Evolutionary conservation across 78 protist species (phyloP).

Genomic region (Dictyostelium purpureum): DNA sequence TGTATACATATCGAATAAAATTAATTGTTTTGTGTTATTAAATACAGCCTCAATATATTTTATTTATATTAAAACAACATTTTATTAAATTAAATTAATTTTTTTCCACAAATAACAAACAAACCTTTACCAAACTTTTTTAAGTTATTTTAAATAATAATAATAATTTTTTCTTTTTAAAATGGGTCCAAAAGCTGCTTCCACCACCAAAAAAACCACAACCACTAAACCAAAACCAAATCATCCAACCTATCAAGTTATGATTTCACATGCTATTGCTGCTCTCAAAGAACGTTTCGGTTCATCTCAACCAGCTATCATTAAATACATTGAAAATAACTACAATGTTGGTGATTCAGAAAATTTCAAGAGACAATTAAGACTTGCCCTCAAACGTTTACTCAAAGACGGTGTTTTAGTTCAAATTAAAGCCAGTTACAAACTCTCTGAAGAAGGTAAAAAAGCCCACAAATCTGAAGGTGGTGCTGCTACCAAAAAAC

Average conservation of each 20-base stretch:
- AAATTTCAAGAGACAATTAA: slow-evolving; percentile 13
- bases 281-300: slow-evolving; percentile 24
- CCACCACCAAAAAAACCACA: background rate
- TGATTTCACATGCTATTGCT: slow-evolving; percentile 36
- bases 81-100: background rate
- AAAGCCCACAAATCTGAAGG: background rate
- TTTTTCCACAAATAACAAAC: background rate
- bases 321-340: slow-evolving; percentile 32
- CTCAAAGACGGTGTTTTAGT: background rate
- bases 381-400: slow-evolving; percentile 1
- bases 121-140: background rate
- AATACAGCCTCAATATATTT: background rate
- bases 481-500: background rate
- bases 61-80: background rate
- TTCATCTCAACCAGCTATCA: slow-evolving; percentile 44
- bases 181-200: background rate
- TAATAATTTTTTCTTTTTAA: too few relatives aligned
- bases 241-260: slow-evolving; percentile 47
- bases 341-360: slow-evolving; percentile 10
- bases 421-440: slow-evolving; percentile 17
- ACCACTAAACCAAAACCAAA: background rate
- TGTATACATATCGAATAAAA: background rate
- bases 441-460: slow-evolving; percentile 20
- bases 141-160: too few relatives aligned
- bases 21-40: too few relatives aligned